Percentiles rank a stretch among this genome's conserved stretches.
phyloP scores from a whole-genome alignment of 2,329 filamentous ascomycete species.

The Paraconiothyrium sp. region DNA sequence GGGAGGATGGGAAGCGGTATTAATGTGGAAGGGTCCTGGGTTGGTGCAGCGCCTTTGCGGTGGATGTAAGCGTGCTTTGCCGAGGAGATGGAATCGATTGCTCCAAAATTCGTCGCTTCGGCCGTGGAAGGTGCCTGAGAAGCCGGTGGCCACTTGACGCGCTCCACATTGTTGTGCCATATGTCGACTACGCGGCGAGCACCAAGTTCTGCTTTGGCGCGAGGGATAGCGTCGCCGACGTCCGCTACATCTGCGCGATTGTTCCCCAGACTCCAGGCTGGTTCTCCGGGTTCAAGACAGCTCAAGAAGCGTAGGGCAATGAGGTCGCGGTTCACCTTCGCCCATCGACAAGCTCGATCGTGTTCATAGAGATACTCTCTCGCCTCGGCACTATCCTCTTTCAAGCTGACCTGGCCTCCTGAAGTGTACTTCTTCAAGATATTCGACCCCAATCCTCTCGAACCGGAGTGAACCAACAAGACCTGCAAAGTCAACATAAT shows the following conservation, averaged over 20 bases:
- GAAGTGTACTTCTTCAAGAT: constrained; percentile 43
- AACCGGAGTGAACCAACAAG: constrained; percentile 51
- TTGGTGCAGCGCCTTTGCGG: constrained; percentile 52
- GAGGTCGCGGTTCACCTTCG: constrained; percentile 49
- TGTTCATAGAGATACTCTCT: constrained; percentile 47
- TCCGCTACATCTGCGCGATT: constrained; percentile 16
- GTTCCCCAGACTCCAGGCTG: constrained; percentile 31
- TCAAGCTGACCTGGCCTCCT: constrained; percentile 36
- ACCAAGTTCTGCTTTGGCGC: constrained; percentile 30
- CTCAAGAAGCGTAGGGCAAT: constrained; percentile 51
- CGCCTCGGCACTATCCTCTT: constrained; percentile 35
- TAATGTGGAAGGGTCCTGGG: constrained; percentile 31
- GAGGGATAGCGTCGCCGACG: constrained; percentile 14
- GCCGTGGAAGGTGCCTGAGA: constrained; percentile 14
- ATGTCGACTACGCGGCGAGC: constrained; percentile 48
- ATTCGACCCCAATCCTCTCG: constrained; percentile 46
- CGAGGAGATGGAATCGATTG: background rate
- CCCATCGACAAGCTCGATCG: constrained; percentile 49
- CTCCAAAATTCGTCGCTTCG: background rate
- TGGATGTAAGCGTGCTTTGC: constrained; percentile 38
- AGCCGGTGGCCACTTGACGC: constrained; percentile 42
- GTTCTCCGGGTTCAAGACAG: constrained; percentile 47
- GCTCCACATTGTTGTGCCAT: constrained; percentile 51
- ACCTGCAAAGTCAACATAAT: constrained; percentile 19
- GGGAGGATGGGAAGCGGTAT: constrained; percentile 43